Base-by-base conservation (phyloP, 2,329 filamentous ascomycete genomes). In the Colletotrichum nymphaeae region DNA sequence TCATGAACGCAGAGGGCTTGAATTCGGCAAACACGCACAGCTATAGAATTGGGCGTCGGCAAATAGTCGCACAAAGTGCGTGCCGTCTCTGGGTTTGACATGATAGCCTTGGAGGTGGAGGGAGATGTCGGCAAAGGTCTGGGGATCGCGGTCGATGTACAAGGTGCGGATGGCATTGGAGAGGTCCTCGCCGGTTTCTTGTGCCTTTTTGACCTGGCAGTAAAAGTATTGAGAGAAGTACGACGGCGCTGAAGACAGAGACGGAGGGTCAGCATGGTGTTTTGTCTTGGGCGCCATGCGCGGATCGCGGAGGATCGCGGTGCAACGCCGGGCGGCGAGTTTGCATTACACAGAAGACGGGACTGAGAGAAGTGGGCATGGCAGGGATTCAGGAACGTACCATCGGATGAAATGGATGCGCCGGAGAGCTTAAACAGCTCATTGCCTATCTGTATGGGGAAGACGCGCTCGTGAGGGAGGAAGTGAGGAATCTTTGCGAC, bases 171-270 rank as follows among this genome's bases (percentile, higher is more conserved):
- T 86, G 59, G 84, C 82, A 5, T 79, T 76, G 52, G 79, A 81
- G 5, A 83, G 71, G 68, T 89, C 88, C 67, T 91, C 87, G 72
- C 89, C 89, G 69, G 88, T 88, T 59, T 89, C 87, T 73, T 91
- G 88, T 62, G 89, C 92, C 76, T 87, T 84, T 70, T 90, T 88
- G 53, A 98, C 84, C 84, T 98, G 95, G 78, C 94, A 94, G 77
- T 92, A 88, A 83, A 98, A 98, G 85, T 97, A 98, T 77, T 95
- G 93, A 24, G 96, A 97, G 84, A 98, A 98, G 83, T 98, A 98
- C 63, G 95, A 98, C 72, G 96, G 96, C 79, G 95, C 96, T 97
- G 70, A 55, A 28, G 32, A 32, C 32, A 62, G 60, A 65, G 60
- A 16, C 5, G 35, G 5, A 5, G 32, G 52, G 24, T 59, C n/a